Percentiles rank a stretch among this genome's conserved stretches.
Evolutionary conservation across 1,139 yeast species (phyloP).

Genomic region (Pneumocystis carinii): DNA sequence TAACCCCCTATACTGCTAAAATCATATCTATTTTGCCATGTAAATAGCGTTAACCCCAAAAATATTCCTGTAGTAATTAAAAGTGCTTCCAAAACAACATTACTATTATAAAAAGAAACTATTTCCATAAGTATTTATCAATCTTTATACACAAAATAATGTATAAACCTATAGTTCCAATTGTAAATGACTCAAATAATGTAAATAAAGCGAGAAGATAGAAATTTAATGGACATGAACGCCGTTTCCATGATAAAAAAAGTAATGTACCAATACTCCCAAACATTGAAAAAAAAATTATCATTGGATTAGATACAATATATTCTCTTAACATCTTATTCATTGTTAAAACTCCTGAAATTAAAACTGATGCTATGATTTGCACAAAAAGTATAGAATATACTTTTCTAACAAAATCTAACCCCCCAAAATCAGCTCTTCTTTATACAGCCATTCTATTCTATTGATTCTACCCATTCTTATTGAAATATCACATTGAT

Average conservation of each 20-base stretch:
- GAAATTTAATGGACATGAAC: conserved; percentile 50
- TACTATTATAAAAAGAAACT: conserved; percentile 47
- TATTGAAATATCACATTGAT: conserved; percentile 60
- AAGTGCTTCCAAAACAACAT: conserved; percentile 55
- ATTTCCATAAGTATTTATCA: background rate
- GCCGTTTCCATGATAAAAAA: conserved; percentile 43
- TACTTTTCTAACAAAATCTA: conserved; percentile 59
- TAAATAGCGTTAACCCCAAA: conserved; percentile 59
- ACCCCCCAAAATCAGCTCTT: background rate
- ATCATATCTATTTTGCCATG: conserved; percentile 72
- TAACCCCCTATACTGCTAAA: conserved; percentile 59
- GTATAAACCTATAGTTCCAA: conserved; percentile 39
- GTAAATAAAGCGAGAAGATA: conserved; percentile 53
- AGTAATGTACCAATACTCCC: conserved; percentile 51
- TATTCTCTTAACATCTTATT: conserved; percentile 38
- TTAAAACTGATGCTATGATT: conserved; percentile 43
- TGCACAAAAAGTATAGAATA: conserved; percentile 58
- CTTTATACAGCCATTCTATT: too few relatives aligned
- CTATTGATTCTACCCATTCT: conserved; percentile 31
- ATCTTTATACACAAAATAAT: background rate
- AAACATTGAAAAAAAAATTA: conserved; percentile 40
- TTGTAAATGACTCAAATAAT: conserved; percentile 52
- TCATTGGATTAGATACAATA: conserved; percentile 48
- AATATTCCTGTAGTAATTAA: conserved; percentile 55
- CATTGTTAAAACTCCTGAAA: conserved; percentile 41